A percentile compares a stretch with the other conserved stretches of the same genome.
phyloP scores from a whole-genome alignment of 225 moss, liverwort and hornwort species.

The Asterella californica region DNA sequence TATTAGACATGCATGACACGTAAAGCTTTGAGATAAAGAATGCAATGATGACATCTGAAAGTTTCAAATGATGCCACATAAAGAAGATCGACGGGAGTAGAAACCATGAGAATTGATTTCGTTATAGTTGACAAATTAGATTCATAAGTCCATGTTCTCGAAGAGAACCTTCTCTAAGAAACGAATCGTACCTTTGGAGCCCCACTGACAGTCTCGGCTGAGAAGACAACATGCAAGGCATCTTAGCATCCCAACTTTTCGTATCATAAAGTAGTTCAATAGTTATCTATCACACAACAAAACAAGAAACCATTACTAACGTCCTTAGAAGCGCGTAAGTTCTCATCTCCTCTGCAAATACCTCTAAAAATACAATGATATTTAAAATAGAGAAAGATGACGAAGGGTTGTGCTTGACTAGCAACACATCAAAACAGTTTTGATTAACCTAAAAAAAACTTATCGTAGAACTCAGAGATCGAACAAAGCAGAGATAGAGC shows the following conservation, averaged over 20 bases:
- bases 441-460: conserved; percentile 1
- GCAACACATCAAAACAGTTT: not conserved
- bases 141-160: no score
- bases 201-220: conserved; percentile 95
- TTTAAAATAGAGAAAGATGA: not conserved
- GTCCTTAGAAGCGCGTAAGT: not conserved
- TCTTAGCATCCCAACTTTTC: conserved; percentile 92
- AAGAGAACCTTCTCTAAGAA: not conserved
- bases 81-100: not conserved
- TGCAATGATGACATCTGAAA: not conserved
- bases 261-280: conserved; percentile 68
- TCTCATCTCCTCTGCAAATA: not conserved
- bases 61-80: not conserved
- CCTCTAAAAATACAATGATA: not conserved
- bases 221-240: conserved; percentile 86
- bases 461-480: conserved; percentile 96
- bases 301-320: not conserved
- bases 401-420: no score
- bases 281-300: conserved; percentile 55
- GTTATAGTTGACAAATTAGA: not conserved
- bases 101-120: not conserved
- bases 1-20: not conserved
- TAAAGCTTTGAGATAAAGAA: not conserved
- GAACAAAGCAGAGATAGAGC: no score
- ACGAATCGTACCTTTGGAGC: conserved; percentile 75